Evolutionary conservation across 441 rosid genomes (phyloP).

Genomic region (Populus hybrid): DNA sequence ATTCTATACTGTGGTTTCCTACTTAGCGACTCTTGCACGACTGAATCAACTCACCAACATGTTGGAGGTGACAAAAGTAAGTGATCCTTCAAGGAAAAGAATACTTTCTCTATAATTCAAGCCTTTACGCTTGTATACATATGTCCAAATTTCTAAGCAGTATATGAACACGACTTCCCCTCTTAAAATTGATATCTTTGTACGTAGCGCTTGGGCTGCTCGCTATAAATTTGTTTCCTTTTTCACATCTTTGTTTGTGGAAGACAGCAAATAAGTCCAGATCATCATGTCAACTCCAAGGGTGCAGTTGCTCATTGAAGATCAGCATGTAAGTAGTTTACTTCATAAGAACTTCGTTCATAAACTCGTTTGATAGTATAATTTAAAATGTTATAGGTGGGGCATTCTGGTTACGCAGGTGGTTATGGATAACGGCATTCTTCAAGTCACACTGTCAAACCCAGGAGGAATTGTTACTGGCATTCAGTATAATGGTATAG

Average conservation of each 20-base stretch:
- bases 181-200: not conserved
- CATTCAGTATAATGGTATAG: constrained; percentile 50
- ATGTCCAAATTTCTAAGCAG: not conserved
- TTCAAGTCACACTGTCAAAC: constrained; percentile 37
- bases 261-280: not conserved
- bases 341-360: not conserved
- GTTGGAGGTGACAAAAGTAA: not conserved
- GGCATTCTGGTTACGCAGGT: constrained; percentile 32
- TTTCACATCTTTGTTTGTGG: not conserved
- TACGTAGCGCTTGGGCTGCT: not conserved
- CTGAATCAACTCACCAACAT: not conserved
- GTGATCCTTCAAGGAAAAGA: not conserved
- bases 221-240: not conserved
- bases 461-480: constrained; percentile 46
- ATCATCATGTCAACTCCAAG: constrained; percentile 4
- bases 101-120: not conserved
- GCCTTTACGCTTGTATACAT: not conserved
- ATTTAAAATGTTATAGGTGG: no score
- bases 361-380: no score
- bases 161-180: not conserved
- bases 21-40: not conserved
- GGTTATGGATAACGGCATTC: constrained; percentile 42
- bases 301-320: constrained; percentile 6
- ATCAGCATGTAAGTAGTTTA: not conserved
- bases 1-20: not conserved